Evolutionary conservation across 2,329 filamentous ascomycete genomes (phyloP).

Genomic region (Periglandula ipomoeae): DNA sequence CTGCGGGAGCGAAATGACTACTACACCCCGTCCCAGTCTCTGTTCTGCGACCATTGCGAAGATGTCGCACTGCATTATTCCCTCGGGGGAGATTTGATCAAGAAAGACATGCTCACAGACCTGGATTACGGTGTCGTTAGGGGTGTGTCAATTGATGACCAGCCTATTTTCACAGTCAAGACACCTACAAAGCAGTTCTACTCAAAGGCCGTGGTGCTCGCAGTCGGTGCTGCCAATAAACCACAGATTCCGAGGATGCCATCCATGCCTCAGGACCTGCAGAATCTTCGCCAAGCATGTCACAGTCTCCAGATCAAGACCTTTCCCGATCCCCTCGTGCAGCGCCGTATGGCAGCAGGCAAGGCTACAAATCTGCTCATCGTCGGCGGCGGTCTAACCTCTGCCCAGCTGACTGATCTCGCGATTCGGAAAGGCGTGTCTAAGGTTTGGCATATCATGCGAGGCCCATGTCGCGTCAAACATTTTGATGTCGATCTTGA

Average conservation of each 20-base stretch:
- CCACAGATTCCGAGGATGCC: conserved; percentile 37
- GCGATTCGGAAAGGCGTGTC: conserved; percentile 54
- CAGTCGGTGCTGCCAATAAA: conserved; percentile 58
- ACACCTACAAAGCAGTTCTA: conserved; percentile 47
- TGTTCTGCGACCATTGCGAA: conserved; percentile 55
- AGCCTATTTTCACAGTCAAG: conserved; percentile 55
- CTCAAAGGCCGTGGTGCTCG: conserved; percentile 56
- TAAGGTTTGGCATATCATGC: conserved; percentile 63
- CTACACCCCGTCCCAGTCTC: conserved; percentile 51
- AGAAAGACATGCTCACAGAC: conserved; percentile 49
- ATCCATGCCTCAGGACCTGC: conserved; percentile 18
- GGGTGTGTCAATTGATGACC: conserved; percentile 32
- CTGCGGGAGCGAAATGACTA: conserved; percentile 62
- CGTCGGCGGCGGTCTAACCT: conserved; percentile 67
- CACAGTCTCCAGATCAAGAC: conserved; percentile 56
- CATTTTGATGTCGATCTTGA: conserved; percentile 68
- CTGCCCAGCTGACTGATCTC: conserved; percentile 63
- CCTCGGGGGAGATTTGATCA: conserved; percentile 39
- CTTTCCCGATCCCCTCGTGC: conserved; percentile 46
- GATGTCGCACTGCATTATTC: conserved; percentile 47
- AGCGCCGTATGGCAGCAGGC: conserved; percentile 39
- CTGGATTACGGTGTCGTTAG: conserved; percentile 48
- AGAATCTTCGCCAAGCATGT: conserved; percentile 34
- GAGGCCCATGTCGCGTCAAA: conserved; percentile 52
- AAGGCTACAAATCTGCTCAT: conserved; percentile 56